phyloP scores from a whole-genome alignment of 202 grass and related monocot genomes.

The Schoenoplectus tabernaemontani region DNA sequence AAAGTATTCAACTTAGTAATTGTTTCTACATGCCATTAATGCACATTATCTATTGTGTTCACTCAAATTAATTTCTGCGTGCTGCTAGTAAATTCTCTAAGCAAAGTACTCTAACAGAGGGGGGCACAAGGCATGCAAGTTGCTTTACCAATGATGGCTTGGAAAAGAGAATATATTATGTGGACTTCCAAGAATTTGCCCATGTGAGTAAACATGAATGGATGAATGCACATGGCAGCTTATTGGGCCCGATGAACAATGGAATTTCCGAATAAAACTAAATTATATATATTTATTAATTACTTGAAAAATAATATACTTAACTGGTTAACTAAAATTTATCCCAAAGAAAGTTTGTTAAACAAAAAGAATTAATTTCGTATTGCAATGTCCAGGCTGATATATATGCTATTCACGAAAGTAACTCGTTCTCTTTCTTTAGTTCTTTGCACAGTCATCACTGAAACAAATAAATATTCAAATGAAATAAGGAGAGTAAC shows the following conservation, averaged over 20 bases:
- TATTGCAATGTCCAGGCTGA: too few species aligned
- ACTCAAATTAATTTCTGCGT: background rate
- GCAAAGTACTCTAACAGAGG: background rate
- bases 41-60: background rate
- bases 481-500: background rate
- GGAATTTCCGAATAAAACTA: too few species aligned
- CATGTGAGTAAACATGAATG: conserved; percentile 7
- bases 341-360: too few species aligned
- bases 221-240: conserved; percentile 8
- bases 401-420: too few species aligned
- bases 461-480: too few species aligned
- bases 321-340: too few species aligned
- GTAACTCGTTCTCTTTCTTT: too few species aligned
- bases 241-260: background rate
- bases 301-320: too few species aligned
- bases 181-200: background rate
- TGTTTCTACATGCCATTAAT: background rate
- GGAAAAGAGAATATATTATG: background rate
- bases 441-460: too few species aligned
- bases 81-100: background rate
- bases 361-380: too few species aligned
- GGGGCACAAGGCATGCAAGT: conserved; percentile 7
- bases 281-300: too few species aligned
- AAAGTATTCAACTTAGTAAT: background rate
- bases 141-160: conserved; percentile 6